Evolutionary conservation across 108 stramenopile species (phyloP).

Genomic region (Cyclotella cryptica): DNA sequence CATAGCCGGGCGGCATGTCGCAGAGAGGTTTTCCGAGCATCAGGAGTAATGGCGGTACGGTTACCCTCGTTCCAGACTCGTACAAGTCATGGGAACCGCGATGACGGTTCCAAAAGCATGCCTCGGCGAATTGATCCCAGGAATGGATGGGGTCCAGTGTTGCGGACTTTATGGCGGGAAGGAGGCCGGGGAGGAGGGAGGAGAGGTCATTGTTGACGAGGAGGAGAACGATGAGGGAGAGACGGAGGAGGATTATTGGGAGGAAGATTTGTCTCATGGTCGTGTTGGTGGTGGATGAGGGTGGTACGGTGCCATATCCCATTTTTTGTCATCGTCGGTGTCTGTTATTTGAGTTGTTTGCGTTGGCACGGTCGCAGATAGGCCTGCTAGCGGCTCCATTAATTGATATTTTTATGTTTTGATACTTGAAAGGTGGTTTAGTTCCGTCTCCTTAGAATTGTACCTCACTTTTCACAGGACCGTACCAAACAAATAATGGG

Average conservation of each 20-base stretch:
- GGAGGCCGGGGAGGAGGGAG: neutral
- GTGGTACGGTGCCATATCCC: neutral
- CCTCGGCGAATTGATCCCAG: slow-evolving; percentile 46
- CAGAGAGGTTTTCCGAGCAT: slow-evolving; percentile 23
- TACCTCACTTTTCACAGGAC: too few species aligned
- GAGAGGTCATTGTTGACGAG: neutral
- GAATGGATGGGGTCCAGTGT: slow-evolving; percentile 41
- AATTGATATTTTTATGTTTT: too few species aligned
- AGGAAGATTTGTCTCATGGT: neutral
- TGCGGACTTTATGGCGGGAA: slow-evolving; percentile 26
- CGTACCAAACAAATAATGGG: too few species aligned
- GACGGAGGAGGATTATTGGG: neutral
- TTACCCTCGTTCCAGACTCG: slow-evolving; percentile 30
- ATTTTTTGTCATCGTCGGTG: too few species aligned
- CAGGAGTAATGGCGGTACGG: slow-evolving; percentile 33
- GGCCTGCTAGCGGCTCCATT: too few species aligned
- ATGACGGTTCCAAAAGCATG: slow-evolving; percentile 22
- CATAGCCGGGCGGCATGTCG: neutral
- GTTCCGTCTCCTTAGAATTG: too few species aligned
- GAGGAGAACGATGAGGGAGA: neutral
- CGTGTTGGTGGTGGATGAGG: neutral
- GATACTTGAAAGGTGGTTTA: too few species aligned
- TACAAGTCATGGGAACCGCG: slow-evolving; percentile 22
- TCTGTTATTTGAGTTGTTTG: too few species aligned
- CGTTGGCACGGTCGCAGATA: too few species aligned